A percentile compares a stretch with the other conserved stretches of the same genome.
Conservation (phyloP, 352 stramenopile species). For the Globisporangium lucens region DNA sequence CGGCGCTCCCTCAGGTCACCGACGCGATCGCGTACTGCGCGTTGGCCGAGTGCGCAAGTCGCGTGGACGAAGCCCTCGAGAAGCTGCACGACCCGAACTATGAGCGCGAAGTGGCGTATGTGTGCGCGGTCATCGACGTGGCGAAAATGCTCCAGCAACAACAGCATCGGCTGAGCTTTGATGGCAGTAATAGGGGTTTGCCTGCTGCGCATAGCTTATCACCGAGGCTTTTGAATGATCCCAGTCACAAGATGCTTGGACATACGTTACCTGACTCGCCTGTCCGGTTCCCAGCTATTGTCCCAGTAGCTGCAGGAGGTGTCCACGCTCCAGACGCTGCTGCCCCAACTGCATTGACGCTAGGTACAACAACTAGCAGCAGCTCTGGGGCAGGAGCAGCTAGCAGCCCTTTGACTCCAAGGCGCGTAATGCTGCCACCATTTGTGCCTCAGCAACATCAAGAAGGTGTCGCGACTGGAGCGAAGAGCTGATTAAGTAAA, state of each 20-base stretch:
- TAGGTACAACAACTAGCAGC: neutral
- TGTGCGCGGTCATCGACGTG: conserved; percentile 53
- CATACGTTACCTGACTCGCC: neutral
- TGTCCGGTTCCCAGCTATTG: conserved; percentile 34
- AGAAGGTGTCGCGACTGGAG: neutral
- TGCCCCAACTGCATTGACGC: neutral
- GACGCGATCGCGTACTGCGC: conserved; percentile 58
- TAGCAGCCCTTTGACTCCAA: conserved; percentile 1
- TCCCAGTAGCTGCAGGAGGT: conserved; percentile 11
- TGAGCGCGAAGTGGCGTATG: conserved; percentile 53
- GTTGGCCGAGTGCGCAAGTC: conserved; percentile 48
- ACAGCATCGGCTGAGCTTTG: conserved; percentile 16
- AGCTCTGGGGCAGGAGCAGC: neutral
- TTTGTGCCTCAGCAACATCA: conserved; percentile 14
- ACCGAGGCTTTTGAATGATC: neutral
- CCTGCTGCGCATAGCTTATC: neutral
- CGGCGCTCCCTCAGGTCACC: conserved; percentile 33
- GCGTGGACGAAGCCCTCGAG: conserved; percentile 47
- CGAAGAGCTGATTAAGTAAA: neutral
- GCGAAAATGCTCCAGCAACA: conserved; percentile 20
- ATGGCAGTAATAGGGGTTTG: neutral
- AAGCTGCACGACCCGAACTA: conserved; percentile 52
- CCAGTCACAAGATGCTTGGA: conserved; percentile 9
- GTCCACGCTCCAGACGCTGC: neutral
- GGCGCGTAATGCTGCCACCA: conserved; percentile 23